These are phyloP conservation scores for Hypoxylon sp. DNA, from an alignment of 2,329 filamentous ascomycete genomes.

Conservation along the genomic window DNA sequence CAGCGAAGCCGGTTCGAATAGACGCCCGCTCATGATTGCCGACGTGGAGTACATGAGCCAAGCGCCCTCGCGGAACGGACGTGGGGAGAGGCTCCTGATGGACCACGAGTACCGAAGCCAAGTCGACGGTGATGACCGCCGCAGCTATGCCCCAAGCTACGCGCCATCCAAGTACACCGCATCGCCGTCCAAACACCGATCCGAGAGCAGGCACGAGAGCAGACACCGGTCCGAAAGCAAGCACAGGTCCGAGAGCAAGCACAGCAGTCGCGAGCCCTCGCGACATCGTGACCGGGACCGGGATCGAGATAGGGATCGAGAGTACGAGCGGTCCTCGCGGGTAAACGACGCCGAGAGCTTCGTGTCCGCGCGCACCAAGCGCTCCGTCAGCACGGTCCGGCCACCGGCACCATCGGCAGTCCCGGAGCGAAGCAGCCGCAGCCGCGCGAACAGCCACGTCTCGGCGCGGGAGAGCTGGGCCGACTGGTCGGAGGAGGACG, in stretches of 20 bases:
- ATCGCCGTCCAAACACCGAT: conserved; percentile 13
- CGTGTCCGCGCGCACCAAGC: conserved; percentile 54
- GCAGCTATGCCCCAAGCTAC: conserved; percentile 4
- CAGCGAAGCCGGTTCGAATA: conserved; percentile 51
- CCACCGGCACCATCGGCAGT: conserved; percentile 46
- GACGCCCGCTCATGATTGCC: conserved; percentile 51
- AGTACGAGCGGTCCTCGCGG: conserved; percentile 22
- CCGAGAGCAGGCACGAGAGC: conserved; percentile 19
- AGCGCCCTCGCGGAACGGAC: conserved; percentile 47
- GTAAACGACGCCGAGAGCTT: conserved; percentile 54
- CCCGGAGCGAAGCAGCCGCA: conserved; percentile 44
- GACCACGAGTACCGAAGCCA: conserved; percentile 38
- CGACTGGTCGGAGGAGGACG: conserved; percentile 44
- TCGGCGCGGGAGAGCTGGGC: conserved; percentile 50
- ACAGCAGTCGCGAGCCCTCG: conserved; percentile 43
- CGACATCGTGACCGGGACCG: too few species aligned
- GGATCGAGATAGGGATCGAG: too few species aligned
- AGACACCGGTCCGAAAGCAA: conserved; percentile 15
- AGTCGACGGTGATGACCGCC: conserved; percentile 23
- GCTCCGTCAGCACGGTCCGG: conserved; percentile 49
- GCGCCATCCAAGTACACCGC: conserved; percentile 20
- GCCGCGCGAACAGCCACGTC: conserved; percentile 36
- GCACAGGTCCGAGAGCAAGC: conserved; percentile 16
- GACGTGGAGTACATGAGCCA: conserved; percentile 55
- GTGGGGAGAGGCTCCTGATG: conserved; percentile 42